A percentile compares a stretch with the other conserved stretches of the same genome.
phyloP scores from a whole-genome alignment of 352 stramenopile genomes.

The Globisporangium yorkense region DNA sequence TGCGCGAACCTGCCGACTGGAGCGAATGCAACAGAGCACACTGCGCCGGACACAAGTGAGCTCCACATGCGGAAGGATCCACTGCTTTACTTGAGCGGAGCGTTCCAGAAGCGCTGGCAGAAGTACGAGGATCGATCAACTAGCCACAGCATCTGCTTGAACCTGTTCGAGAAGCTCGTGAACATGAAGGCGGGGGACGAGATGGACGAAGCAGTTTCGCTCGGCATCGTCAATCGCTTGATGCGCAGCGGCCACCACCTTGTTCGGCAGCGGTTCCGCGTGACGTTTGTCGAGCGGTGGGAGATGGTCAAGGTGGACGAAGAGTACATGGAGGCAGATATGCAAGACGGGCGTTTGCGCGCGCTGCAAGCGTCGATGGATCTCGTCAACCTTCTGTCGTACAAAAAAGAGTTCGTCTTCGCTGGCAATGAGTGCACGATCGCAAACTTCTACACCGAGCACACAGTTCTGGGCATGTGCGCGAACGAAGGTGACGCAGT shows the following conservation, averaged over 20 bases:
- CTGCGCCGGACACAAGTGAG: not conserved
- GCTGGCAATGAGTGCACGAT: slow-evolving; percentile 56
- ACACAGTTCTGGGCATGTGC: slow-evolving; percentile 69
- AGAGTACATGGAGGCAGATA: slow-evolving; percentile 30
- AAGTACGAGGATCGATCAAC: slow-evolving; percentile 48
- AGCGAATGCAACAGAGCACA: not conserved
- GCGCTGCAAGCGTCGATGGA: slow-evolving; percentile 74
- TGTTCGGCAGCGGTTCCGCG: slow-evolving; percentile 65
- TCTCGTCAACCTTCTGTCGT: slow-evolving; percentile 77
- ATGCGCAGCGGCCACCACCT: slow-evolving; percentile 53
- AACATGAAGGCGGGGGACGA: slow-evolving; percentile 29
- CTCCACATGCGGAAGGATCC: slow-evolving; percentile 24
- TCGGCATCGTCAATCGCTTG: slow-evolving; percentile 46
- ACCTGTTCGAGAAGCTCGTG: slow-evolving; percentile 43
- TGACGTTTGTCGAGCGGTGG: slow-evolving; percentile 75
- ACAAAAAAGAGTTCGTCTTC: slow-evolving; percentile 87
- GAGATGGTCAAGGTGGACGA: slow-evolving; percentile 54
- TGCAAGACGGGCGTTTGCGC: slow-evolving; percentile 38
- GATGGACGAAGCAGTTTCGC: slow-evolving; percentile 48
- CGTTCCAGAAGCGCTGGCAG: slow-evolving; percentile 43
- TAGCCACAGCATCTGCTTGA: slow-evolving; percentile 41
- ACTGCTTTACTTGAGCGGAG: slow-evolving; percentile 38
- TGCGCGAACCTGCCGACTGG: slow-evolving; percentile 1
- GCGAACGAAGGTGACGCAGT: slow-evolving; percentile 52
- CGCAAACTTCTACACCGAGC: slow-evolving; percentile 71